Evolutionary conservation across 345 rosid species (phyloP).

Genomic region (Anacardium occidentale): DNA sequence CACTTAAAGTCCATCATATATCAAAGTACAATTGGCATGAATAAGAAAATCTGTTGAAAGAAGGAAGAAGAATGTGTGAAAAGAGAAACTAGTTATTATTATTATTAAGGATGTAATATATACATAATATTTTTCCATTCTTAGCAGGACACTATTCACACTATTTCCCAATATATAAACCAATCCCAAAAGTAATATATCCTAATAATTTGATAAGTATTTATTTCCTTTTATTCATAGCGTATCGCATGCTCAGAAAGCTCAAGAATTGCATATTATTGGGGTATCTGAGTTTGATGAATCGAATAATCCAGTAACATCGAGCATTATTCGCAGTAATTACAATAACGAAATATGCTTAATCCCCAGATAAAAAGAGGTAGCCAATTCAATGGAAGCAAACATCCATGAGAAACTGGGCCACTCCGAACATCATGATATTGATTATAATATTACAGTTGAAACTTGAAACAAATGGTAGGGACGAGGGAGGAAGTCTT

Average conservation of each 20-base stretch:
- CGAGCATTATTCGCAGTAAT: not conserved
- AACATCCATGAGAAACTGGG: constrained; percentile 8
- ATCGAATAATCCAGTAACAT: not conserved
- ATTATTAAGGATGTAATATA: no score
- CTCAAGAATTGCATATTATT: constrained; percentile 1
- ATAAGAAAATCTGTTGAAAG: no score
- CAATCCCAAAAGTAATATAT: no score
- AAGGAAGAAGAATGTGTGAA: no score
- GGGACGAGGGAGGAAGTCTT: constrained; percentile 44
- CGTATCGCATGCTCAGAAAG: not conserved
- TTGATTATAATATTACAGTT: constrained; percentile 27
- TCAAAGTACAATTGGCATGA: no score
- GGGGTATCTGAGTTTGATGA: not conserved
- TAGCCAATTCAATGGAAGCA: constrained; percentile 3
- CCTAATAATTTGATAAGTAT: no score
- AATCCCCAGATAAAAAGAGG: not conserved
- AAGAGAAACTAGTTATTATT: no score
- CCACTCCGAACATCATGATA: constrained; percentile 45
- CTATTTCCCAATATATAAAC: no score
- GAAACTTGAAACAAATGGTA: constrained; percentile 31
- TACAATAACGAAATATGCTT: not conserved
- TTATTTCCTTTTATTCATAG: no score
- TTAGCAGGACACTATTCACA: no score
- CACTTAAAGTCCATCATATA: no score
- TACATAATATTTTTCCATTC: no score